phyloP scores from a whole-genome alignment of 2,329 filamentous ascomycete genomes.

The Pseudogymnoascus sp. region DNA sequence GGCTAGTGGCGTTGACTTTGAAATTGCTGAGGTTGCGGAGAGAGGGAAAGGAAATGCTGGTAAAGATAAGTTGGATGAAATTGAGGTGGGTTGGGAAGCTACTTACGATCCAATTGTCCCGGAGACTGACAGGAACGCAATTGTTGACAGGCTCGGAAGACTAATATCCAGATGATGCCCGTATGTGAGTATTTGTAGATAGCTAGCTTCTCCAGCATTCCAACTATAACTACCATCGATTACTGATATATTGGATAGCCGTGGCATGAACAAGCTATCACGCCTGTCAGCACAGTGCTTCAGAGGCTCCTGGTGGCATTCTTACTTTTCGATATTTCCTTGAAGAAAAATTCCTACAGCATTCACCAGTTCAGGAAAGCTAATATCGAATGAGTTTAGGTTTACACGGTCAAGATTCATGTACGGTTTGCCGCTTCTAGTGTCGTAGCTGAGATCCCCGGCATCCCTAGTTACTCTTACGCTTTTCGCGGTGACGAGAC shows the following conservation, averaged over 20 bases:
- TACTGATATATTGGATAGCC: neutral
- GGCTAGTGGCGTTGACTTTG: neutral
- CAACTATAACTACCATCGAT: neutral
- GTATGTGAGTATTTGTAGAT: neutral
- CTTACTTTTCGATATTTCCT: neutral
- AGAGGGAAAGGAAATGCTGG: neutral
- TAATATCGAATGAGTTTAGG: neutral
- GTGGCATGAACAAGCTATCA: neutral
- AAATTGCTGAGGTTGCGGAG: neutral
- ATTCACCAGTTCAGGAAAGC: neutral
- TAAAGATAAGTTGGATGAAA: neutral
- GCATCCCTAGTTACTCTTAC: neutral
- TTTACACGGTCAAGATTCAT: neutral
- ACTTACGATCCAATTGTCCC: slow-evolving; percentile 1
- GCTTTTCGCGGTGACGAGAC: neutral
- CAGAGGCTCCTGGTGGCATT: neutral
- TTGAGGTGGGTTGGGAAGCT: neutral
- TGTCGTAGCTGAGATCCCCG: no score
- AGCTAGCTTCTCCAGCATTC: neutral
- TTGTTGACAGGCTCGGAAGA: neutral
- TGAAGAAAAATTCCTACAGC: neutral
- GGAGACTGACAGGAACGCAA: neutral
- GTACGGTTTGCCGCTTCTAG: no score
- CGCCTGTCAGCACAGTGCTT: neutral
- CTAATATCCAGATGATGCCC: neutral